These are phyloP conservation scores for Candida labiduridarum DNA, from an alignment of 1,139 yeast genomes.

Conservation along the genomic window DNA sequence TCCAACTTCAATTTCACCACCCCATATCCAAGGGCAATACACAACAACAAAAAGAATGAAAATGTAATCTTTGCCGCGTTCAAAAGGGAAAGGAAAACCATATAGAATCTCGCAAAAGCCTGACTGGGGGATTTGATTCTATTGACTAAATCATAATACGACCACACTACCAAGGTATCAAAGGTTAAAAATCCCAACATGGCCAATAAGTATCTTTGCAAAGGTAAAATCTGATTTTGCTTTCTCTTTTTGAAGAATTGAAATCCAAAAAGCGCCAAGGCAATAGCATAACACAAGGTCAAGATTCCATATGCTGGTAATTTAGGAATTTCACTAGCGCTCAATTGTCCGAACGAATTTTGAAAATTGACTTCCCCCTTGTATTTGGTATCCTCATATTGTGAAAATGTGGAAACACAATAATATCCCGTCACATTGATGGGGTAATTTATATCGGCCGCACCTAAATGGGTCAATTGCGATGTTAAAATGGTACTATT, in stretches of 20 bases:
- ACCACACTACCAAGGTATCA: conserved; percentile 90
- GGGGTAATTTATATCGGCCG: conserved; percentile 62
- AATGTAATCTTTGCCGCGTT: conserved; percentile 84
- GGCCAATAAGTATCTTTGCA: conserved; percentile 87
- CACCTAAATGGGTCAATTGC: conserved; percentile 57
- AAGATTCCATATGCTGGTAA: conserved; percentile 86
- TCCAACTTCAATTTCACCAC: conserved; percentile 87
- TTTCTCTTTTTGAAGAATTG: conserved; percentile 81
- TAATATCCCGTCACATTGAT: conserved; percentile 84
- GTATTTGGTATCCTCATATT: conserved; percentile 46
- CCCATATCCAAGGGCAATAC: conserved; percentile 92
- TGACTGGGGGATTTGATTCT: conserved; percentile 52
- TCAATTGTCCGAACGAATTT: conserved; percentile 86
- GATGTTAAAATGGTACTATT: conserved; percentile 61
- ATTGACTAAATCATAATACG: conserved; percentile 84
- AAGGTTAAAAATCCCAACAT: conserved; percentile 81
- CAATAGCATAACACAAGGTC: conserved; percentile 80
- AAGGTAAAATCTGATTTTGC: conserved; percentile 77
- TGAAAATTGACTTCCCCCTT: conserved; percentile 74
- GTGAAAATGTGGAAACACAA: conserved; percentile 76
- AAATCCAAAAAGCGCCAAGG: conserved; percentile 80
- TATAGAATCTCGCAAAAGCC: conserved; percentile 69
- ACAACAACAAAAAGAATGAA: conserved; percentile 82
- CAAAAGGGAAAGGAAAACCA: conserved; percentile 74
- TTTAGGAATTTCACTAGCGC: conserved; percentile 91